A percentile compares a stretch with the other conserved stretches of the same genome.
Evolutionary conservation across 2,329 filamentous ascomycete species (phyloP).

Genomic region (Claviceps sp.): DNA sequence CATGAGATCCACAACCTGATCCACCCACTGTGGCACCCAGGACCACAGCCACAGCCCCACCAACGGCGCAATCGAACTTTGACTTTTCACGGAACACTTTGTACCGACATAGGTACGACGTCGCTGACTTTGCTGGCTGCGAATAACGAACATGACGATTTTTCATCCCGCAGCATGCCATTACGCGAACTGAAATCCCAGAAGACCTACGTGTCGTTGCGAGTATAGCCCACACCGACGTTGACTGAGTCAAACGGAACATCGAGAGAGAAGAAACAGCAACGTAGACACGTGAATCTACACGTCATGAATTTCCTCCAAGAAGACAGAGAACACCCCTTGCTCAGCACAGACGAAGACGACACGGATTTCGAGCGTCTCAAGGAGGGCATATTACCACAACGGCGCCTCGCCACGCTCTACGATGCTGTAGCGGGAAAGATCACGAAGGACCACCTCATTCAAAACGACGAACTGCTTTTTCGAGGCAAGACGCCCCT

Average conservation of each 20-base stretch:
- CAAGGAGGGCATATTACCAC: not conserved
- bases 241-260: not conserved
- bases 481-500: not conserved
- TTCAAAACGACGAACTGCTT: slow-evolving; percentile 7
- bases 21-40: no score
- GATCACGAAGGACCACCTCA: slow-evolving; percentile 14
- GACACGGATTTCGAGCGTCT: slow-evolving; percentile 4
- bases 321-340: slow-evolving; percentile 1
- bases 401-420: slow-evolving; percentile 36
- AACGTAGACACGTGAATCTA: not conserved
- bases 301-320: not conserved
- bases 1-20: not conserved
- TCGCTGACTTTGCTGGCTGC: not conserved
- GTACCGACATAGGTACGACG: not conserved
- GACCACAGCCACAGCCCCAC: no score
- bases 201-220: not conserved
- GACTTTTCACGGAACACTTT: not conserved
- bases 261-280: not conserved
- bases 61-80: no score
- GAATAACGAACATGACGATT: not conserved
- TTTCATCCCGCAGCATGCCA: not conserved
- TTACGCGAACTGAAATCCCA: not conserved
- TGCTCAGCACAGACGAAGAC: slow-evolving; percentile 3
- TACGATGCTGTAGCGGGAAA: slow-evolving; percentile 57
- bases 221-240: not conserved